phyloP scores from a whole-genome alignment of 306 rosid species.

The Pterocarpus macrocarpus region DNA sequence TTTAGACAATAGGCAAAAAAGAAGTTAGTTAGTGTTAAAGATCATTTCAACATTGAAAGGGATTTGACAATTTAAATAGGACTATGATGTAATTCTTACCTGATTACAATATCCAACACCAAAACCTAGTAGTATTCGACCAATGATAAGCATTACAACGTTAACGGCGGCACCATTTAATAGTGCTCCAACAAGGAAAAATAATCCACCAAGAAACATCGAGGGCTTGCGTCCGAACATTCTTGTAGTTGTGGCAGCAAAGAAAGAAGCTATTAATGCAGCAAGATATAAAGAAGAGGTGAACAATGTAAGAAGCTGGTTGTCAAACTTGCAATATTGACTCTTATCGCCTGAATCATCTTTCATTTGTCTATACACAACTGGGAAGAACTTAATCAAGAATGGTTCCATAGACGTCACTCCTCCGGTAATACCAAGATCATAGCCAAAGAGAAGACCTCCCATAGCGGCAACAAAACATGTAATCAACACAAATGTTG shows the following conservation, averaged over 20 bases:
- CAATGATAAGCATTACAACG: slow-evolving; percentile 46
- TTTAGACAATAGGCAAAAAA: background rate
- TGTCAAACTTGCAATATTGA: slow-evolving; percentile 41
- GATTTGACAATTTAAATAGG: background rate
- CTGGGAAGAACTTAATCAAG: slow-evolving; percentile 37
- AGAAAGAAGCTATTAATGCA: slow-evolving; percentile 40
- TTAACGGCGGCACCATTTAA: slow-evolving; percentile 33
- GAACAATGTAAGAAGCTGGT: slow-evolving; percentile 38
- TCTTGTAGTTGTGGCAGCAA: slow-evolving; percentile 41
- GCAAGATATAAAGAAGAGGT: slow-evolving; percentile 47
- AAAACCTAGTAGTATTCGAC: slow-evolving; percentile 41
- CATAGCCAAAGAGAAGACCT: slow-evolving; percentile 49
- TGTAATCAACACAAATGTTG: slow-evolving; percentile 37
- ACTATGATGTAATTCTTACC: background rate
- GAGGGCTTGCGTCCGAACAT: slow-evolving; percentile 37
- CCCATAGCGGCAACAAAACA: slow-evolving; percentile 51
- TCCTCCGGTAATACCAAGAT: slow-evolving; percentile 45
- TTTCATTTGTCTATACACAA: slow-evolving; percentile 22
- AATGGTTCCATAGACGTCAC: slow-evolving; percentile 49
- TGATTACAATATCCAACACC: slow-evolving; percentile 52
- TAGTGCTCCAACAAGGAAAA: slow-evolving; percentile 40
- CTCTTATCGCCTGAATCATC: background rate
- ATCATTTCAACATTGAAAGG: background rate
- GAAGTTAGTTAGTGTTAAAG: background rate
- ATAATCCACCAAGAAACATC: slow-evolving; percentile 44